These are phyloP conservation scores for Setaria viridis DNA, from an alignment of 202 grass and related monocot genomes.

Conservation along the genomic window DNA sequence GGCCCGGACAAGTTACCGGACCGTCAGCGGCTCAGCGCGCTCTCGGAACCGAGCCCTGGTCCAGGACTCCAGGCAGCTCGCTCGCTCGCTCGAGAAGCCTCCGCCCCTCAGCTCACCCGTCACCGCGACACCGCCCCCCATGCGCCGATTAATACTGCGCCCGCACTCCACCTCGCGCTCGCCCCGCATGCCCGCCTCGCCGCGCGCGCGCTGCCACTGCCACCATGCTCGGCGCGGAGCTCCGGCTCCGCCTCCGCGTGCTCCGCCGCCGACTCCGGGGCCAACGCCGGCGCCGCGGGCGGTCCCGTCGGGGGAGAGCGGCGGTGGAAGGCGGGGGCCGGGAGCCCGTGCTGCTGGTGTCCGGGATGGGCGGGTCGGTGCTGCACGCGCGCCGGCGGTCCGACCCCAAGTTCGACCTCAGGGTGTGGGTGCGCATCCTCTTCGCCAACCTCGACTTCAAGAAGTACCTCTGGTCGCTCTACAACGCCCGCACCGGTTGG, in stretches of 20 bases:
- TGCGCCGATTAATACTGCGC: conserved; percentile 34
- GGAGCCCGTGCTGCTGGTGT: conserved; percentile 89
- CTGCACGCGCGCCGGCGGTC: conserved; percentile 81
- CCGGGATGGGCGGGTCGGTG: conserved; percentile 90
- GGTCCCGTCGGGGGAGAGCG: not conserved
- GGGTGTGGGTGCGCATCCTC: conserved; percentile 89
- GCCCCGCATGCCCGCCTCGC: conserved; percentile 13
- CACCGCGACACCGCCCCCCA: too few relatives aligned
- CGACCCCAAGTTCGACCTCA: conserved; percentile 54
- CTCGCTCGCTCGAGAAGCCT: conserved; percentile 31
- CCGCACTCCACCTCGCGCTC: not conserved
- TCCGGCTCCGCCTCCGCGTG: conserved; percentile 63
- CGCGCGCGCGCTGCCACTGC: conserved; percentile 32
- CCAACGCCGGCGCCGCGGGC: not conserved
- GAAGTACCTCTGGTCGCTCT: conserved; percentile 92
- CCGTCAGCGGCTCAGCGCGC: not conserved
- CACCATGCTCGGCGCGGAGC: conserved; percentile 54
- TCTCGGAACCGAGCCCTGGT: not conserved
- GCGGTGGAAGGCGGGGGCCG: conserved; percentile 18
- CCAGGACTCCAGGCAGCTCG: not conserved
- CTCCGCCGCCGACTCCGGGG: conserved; percentile 50
- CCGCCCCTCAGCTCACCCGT: not conserved
- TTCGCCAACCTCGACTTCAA: conserved; percentile 87
- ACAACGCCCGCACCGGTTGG: conserved; percentile 74
- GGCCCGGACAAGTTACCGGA: not conserved